These are phyloP conservation scores for Rhododendron henanense DNA, from an alignment of 148 eudicot genomes.

Conservation along the genomic window DNA sequence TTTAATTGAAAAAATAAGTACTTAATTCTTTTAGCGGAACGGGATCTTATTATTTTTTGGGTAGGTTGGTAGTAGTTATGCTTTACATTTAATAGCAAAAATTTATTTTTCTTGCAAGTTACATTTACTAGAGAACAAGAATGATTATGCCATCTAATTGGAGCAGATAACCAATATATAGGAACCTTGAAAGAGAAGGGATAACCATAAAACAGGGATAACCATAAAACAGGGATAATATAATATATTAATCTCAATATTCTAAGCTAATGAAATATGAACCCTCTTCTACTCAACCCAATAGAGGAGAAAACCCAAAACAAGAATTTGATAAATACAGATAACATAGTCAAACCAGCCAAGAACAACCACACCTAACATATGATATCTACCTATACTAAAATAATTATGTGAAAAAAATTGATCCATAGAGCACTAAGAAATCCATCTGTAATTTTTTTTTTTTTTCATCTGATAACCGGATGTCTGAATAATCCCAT, in stretches of 20 bases:
- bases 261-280: neutral
- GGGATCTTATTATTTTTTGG: neutral
- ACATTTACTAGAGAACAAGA: neutral
- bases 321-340: neutral
- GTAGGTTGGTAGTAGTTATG: neutral
- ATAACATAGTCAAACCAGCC: neutral
- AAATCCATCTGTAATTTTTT: neutral
- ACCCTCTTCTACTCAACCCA: neutral
- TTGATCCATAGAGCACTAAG: neutral
- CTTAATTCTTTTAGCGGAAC: too few relatives aligned
- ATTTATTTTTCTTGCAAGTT: neutral
- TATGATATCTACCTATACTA: neutral
- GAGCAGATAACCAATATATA: neutral
- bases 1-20: too few relatives aligned
- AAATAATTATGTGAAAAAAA: neutral
- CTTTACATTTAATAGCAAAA: neutral
- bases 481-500: neutral
- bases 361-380: neutral
- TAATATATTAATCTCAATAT: neutral
- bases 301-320: neutral
- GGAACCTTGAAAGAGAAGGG: neutral
- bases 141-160: neutral
- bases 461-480: neutral
- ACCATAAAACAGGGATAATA: neutral
- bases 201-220: neutral